These are phyloP conservation scores for Tricholoma furcatifolium DNA, from an alignment of 768 basidiomycete species.

Conservation along the genomic window DNA sequence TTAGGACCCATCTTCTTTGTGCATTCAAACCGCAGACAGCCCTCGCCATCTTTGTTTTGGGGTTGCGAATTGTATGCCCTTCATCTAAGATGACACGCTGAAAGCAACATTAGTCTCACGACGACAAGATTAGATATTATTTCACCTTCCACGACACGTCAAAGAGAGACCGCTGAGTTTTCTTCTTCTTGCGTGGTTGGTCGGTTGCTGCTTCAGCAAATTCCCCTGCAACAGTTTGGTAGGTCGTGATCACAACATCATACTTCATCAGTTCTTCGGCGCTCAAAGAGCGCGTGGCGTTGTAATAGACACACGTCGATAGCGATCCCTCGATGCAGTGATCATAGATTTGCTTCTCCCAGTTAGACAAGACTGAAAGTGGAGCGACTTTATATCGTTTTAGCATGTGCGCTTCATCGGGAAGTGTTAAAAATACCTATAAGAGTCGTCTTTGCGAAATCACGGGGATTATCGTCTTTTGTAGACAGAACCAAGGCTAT, in stretches of 20 bases:
- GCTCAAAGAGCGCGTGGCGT: conserved; percentile 56
- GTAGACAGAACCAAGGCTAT: conserved; percentile 80
- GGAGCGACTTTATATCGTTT: conserved; percentile 59
- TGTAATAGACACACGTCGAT: conserved; percentile 68
- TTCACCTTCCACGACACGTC: conserved; percentile 78
- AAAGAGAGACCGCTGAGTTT: conserved; percentile 56
- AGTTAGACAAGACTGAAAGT: conserved; percentile 83
- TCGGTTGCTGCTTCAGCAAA: conserved; percentile 31
- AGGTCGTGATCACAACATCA: conserved; percentile 85
- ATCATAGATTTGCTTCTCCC: conserved; percentile 82
- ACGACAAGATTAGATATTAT: background rate
- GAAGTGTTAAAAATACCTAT: conserved; percentile 50
- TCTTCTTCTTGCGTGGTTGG: conserved; percentile 59
- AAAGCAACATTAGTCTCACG: background rate
- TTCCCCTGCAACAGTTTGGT: conserved; percentile 68
- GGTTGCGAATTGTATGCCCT: conserved; percentile 85
- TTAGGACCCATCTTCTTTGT: conserved; percentile 77
- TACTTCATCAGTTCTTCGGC: conserved; percentile 59
- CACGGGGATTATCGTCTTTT: conserved; percentile 54
- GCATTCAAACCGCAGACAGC: conserved; percentile 63
- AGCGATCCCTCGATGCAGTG: conserved; percentile 59
- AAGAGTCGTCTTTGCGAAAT: conserved; percentile 68
- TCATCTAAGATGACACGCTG: conserved; percentile 85
- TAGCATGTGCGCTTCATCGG: background rate
- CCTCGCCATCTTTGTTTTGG: conserved; percentile 80